phyloP scores from a whole-genome alignment of 1,284 basidiomycete species.

The Ustilago bromivora region DNA sequence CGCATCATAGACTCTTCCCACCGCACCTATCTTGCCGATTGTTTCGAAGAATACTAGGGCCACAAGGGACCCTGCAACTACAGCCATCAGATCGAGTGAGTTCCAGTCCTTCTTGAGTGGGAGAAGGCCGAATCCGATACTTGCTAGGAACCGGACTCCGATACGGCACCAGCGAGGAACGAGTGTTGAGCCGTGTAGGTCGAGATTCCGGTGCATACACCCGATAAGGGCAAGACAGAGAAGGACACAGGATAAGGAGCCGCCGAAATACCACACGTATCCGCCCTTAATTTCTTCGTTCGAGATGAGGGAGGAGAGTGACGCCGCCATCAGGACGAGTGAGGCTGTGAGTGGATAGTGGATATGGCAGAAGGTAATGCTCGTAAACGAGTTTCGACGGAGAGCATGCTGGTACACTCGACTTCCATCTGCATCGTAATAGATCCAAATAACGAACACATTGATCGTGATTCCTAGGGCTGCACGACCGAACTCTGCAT shows the following conservation, averaged over 20 bases:
- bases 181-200: slow-evolving; percentile 47
- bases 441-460: slow-evolving; percentile 66
- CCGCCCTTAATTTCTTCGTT: slow-evolving; percentile 36
- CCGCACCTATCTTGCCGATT: slow-evolving; percentile 64
- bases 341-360: slow-evolving; percentile 67
- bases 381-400: slow-evolving; percentile 62
- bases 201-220: slow-evolving; percentile 61
- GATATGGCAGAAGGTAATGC: slow-evolving; percentile 62
- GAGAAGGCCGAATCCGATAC: slow-evolving; percentile 49
- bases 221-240: slow-evolving; percentile 59
- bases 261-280: slow-evolving; percentile 63
- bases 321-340: slow-evolving; percentile 57
- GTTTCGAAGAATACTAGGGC: slow-evolving; percentile 63
- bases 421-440: slow-evolving; percentile 60
- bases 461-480: slow-evolving; percentile 60
- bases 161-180: slow-evolving; percentile 59
- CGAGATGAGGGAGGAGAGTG: slow-evolving; percentile 49
- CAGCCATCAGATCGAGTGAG: slow-evolving; percentile 49
- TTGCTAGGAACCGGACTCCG: slow-evolving; percentile 44
- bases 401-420: slow-evolving; percentile 68
- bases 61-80: slow-evolving; percentile 45
- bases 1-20: slow-evolving; percentile 56
- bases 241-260: slow-evolving; percentile 46
- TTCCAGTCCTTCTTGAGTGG: slow-evolving; percentile 58
- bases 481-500: slow-evolving; percentile 53